Base-by-base conservation (phyloP, 345 rosid species). In the Acer campestre region DNA sequence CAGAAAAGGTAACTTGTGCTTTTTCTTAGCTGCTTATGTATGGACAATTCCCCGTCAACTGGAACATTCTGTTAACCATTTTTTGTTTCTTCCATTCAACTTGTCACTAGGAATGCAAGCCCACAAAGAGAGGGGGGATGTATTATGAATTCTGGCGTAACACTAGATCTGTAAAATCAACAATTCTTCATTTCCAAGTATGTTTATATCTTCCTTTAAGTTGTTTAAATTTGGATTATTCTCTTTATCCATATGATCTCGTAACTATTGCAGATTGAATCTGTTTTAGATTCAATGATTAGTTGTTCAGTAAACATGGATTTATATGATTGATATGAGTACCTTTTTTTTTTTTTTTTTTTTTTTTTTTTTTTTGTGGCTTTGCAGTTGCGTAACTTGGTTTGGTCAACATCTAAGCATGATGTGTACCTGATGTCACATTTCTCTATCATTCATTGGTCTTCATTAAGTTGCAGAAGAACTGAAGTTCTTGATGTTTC, bases 151-250 rank as follows among this genome's bases (percentile, higher is more conserved):
- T 88, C 77, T 78, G 88, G 84, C 83, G 82, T 58, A 88, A 88
- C 73, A 81, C 90, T 16, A 85, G 88, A 88, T 83, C 89, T 13
- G 92, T 86, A 72, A 86, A 87, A 71, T 88, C 92, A 18, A 88
- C 92, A 59, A 88, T 88, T 73, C 88, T 88, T 77, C 92, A 88
- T 82, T 88, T 88, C 77, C 92, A 88, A 75, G 92, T 86, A 80
- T 65, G 78, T 59, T 44, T 29, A 66, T 35, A 35, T 64, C 73
- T 12, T 11, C 14, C 48, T 49, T 61, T 20, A 58, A 70, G 49
- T 74, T 29, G 48, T 31, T 58, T 71, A 53, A 42, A 78, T 29
- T 73, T 58, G 31, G 49, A 25, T 71, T 61, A 8, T 66, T 4
- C 46, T 73, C 22, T 53, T 20, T 23, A 46, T 35, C 18, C 35